Conservation (phyloP, 805 yeast genomes). For the Lipomyces lipofer region DNA sequence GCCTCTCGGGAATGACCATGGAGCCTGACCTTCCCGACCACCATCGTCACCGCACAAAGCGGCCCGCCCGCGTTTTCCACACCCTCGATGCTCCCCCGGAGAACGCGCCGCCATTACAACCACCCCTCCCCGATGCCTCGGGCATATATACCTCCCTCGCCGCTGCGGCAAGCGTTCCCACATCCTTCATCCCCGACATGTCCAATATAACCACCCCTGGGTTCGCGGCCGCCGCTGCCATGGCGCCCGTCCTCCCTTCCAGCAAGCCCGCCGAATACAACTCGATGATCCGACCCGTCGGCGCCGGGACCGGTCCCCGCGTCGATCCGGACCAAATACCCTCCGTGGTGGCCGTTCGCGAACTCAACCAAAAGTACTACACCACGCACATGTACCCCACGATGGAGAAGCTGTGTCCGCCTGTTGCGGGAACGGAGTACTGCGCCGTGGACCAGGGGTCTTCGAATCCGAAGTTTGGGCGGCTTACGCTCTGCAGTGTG, state of each 20-base stretch:
- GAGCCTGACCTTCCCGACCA: no score
- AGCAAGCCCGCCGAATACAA: constrained; percentile 12
- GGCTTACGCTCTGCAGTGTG: constrained; percentile 77
- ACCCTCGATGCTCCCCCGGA: constrained; percentile 11
- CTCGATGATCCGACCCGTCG: constrained; percentile 13
- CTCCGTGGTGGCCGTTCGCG: constrained; percentile 44
- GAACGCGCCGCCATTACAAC: constrained; percentile 17
- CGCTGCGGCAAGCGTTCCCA: constrained; percentile 3
- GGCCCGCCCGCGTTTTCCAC: constrained; percentile 29
- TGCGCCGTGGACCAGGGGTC: constrained; percentile 78
- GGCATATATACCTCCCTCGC: not conserved
- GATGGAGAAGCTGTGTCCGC: constrained; percentile 77
- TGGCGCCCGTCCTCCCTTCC: constrained; percentile 5
- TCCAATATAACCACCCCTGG: not conserved
- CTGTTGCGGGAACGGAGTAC: constrained; percentile 73
- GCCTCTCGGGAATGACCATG: constrained; percentile 12
- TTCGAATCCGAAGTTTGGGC: constrained; percentile 74
- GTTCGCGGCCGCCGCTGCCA: constrained; percentile 13
- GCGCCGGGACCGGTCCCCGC: constrained; percentile 18
- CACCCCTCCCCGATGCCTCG: constrained; percentile 14
- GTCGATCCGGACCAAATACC: constrained; percentile 36
- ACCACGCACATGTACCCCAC: constrained; percentile 58
- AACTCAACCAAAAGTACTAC: constrained; percentile 38
- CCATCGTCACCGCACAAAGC: constrained; percentile 18
- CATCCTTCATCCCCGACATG: constrained; percentile 10